Evolutionary conservation across 805 yeast genomes (phyloP).

Genomic region (Candida dendrica): DNA sequence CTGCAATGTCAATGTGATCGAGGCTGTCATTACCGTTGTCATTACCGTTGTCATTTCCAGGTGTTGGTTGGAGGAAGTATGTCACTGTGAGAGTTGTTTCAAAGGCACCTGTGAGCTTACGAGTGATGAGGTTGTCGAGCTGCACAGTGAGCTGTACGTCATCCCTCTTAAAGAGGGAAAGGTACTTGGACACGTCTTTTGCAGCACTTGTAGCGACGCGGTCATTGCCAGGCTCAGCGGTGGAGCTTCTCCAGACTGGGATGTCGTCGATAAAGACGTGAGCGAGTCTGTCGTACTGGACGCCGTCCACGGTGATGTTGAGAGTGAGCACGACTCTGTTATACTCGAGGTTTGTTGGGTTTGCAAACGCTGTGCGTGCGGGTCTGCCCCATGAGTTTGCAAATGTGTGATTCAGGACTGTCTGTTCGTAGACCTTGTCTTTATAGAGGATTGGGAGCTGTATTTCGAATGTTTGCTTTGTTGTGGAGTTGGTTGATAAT

Average conservation of each 20-base stretch:
- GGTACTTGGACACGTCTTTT: conserved; percentile 60
- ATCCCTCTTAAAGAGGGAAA: conserved; percentile 37
- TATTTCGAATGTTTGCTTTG: conserved; percentile 12
- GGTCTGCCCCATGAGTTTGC: conserved; percentile 60
- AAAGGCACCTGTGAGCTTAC: conserved; percentile 54
- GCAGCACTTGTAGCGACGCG: conserved; percentile 39
- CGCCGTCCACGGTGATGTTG: conserved; percentile 46
- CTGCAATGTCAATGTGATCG: conserved; percentile 9
- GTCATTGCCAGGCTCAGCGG: conserved; percentile 66
- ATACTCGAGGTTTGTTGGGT: conserved; percentile 34
- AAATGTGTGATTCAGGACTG: conserved; percentile 40
- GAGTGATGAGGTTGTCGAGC: conserved; percentile 55
- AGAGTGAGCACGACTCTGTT: conserved; percentile 48
- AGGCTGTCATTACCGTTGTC: conserved; percentile 11
- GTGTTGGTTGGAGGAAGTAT: conserved; percentile 32
- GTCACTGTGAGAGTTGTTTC: conserved; percentile 42
- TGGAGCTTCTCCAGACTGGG: conserved; percentile 79
- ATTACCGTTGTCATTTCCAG: too few species aligned
- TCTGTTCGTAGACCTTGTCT: conserved; percentile 29
- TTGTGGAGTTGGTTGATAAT: too few species aligned
- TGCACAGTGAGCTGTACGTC: conserved; percentile 43
- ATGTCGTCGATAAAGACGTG: conserved; percentile 55
- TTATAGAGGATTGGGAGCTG: conserved; percentile 14
- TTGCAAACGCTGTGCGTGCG: conserved; percentile 34
- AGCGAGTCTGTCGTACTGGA: conserved; percentile 60